Conservation (phyloP, 2,329 filamentous ascomycete species). For the Colletotrichum navitas region DNA sequence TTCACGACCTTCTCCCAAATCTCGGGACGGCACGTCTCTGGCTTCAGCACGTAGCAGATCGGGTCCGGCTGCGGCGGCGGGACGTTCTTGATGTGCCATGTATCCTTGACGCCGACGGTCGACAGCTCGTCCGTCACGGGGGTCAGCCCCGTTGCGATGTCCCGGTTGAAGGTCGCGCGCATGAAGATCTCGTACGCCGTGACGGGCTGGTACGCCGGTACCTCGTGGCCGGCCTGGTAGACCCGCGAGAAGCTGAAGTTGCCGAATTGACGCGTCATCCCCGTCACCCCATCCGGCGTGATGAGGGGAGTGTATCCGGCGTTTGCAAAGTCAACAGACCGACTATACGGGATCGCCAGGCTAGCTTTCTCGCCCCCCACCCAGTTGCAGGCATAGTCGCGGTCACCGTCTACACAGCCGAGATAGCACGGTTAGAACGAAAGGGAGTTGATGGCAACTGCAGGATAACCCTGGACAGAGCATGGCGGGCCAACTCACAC, state of each 20-base stretch:
- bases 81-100: constrained; percentile 63
- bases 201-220: constrained; percentile 65
- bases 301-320: constrained; percentile 76
- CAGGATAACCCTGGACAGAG: neutral
- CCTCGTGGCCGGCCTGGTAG: constrained; percentile 69
- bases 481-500: constrained; percentile 52
- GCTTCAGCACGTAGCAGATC: constrained; percentile 70
- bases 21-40: constrained; percentile 67
- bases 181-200: constrained; percentile 64
- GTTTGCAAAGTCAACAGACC: constrained; percentile 61
- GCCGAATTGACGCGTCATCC: constrained; percentile 76
- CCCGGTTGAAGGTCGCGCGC: constrained; percentile 63
- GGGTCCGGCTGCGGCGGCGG: constrained; percentile 60
- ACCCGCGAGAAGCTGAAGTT: constrained; percentile 73
- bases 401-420: constrained; percentile 54
- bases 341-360: constrained; percentile 60
- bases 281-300: constrained; percentile 73
- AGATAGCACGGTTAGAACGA: neutral
- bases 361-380: constrained; percentile 74
- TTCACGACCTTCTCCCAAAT: constrained; percentile 64
- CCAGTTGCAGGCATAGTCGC: constrained; percentile 64
- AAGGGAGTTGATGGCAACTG: neutral
- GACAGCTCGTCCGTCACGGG: constrained; percentile 54
- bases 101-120: constrained; percentile 47
- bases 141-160: constrained; percentile 63